phyloP scores from a whole-genome alignment of 2,329 filamentous ascomycete species.

The Aspergillus sp. region DNA sequence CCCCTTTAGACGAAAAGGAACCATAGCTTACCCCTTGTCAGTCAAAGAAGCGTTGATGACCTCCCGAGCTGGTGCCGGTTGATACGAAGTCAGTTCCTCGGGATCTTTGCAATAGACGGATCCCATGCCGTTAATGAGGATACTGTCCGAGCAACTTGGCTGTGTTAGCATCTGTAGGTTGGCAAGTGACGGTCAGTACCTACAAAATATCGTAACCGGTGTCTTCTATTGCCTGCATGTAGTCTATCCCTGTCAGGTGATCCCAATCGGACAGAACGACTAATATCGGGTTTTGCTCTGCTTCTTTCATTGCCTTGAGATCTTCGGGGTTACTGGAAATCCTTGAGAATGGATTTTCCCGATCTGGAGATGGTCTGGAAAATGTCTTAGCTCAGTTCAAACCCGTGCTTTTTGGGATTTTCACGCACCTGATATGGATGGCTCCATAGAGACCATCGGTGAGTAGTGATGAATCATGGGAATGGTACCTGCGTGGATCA shows the following conservation, averaged over 20 bases:
- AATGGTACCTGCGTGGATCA: slow-evolving; percentile 42
- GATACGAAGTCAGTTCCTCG: background rate
- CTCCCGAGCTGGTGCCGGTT: background rate
- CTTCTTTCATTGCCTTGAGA: slow-evolving; percentile 41
- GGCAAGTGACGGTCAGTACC: background rate
- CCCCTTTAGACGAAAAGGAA: background rate
- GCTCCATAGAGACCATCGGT: slow-evolving; percentile 54
- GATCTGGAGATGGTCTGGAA: slow-evolving; percentile 21
- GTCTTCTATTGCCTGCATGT: slow-evolving; percentile 22
- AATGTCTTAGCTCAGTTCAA: slow-evolving; percentile 31
- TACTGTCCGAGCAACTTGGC: slow-evolving; percentile 52
- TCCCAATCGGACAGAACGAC: slow-evolving; percentile 52
- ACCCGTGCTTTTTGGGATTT: background rate
- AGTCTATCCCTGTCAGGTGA: slow-evolving; percentile 47
- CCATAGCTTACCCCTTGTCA: slow-evolving; percentile 24
- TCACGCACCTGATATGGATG: slow-evolving; percentile 24
- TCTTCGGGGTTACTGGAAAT: slow-evolving; percentile 40
- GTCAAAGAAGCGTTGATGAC: slow-evolving; percentile 18
- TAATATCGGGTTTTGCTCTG: slow-evolving; percentile 42
- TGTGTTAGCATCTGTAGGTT: slow-evolving; percentile 9
- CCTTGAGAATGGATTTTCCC: slow-evolving; percentile 44
- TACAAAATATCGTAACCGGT: slow-evolving; percentile 18
- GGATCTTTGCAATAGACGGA: slow-evolving; percentile 41
- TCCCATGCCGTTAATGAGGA: slow-evolving; percentile 57
- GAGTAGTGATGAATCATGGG: slow-evolving; percentile 50